phyloP scores from a whole-genome alignment of 768 basidiomycete genomes.

The Lyophyllum decastes region DNA sequence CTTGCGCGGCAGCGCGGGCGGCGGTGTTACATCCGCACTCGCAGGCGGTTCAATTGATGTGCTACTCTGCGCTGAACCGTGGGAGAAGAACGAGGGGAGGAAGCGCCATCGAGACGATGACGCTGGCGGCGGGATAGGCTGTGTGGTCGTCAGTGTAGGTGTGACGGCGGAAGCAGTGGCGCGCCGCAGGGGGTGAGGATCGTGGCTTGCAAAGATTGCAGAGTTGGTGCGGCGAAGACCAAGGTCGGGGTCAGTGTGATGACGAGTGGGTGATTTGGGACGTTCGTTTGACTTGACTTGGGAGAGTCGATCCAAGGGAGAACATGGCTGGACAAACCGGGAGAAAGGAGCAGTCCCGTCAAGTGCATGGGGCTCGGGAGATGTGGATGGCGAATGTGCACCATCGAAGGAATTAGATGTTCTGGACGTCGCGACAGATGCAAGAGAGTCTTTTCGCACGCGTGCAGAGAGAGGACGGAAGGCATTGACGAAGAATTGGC shows the following conservation, averaged over 20 bases:
- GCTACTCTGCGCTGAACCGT: constrained; percentile 26
- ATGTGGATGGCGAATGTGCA: constrained; percentile 24
- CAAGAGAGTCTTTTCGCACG: constrained; percentile 35
- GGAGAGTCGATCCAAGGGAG: constrained; percentile 3
- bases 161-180: constrained; percentile 18
- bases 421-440: constrained; percentile 27
- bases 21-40: constrained; percentile 9
- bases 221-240: constrained; percentile 6
- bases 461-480: constrained; percentile 48
- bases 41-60: constrained; percentile 14
- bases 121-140: constrained; percentile 7
- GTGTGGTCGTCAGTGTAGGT: not conserved
- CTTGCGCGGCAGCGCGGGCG: constrained; percentile 36
- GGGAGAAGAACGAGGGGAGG: constrained; percentile 49
- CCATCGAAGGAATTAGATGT: constrained; percentile 20
- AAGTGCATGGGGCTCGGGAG: constrained; percentile 17
- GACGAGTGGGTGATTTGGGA: constrained; percentile 16
- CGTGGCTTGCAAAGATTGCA: not conserved
- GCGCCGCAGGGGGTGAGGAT: constrained; percentile 1
- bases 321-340: constrained; percentile 20
- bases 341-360: constrained; percentile 22
- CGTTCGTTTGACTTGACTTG: constrained; percentile 29
- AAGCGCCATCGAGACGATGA: constrained; percentile 47
- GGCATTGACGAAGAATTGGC: constrained; percentile 55
- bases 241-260: constrained; percentile 5